Conservation (phyloP, 768 basidiomycete genomes). For the Amanita pseudoporphyria region DNA sequence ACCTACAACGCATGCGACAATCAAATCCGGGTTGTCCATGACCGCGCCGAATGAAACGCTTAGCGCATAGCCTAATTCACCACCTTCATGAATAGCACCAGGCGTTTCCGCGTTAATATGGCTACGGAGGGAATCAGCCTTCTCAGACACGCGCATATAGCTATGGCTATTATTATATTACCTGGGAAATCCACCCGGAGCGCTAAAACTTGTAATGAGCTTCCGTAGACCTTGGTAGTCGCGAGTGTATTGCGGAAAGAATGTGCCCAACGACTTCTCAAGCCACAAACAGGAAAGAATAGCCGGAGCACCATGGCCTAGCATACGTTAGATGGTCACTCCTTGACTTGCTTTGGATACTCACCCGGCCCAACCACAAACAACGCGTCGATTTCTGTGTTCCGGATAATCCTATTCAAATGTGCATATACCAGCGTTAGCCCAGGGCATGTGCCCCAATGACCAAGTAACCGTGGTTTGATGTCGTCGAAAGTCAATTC, state of each 20-base stretch:
- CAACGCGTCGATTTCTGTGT: constrained; percentile 51
- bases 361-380: constrained; percentile 75
- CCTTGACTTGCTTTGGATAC: constrained; percentile 6
- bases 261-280: constrained; percentile 59
- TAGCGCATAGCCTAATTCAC: constrained; percentile 84
- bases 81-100: constrained; percentile 87
- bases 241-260: constrained; percentile 49
- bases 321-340: neutral
- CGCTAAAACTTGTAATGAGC: constrained; percentile 68
- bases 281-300: constrained; percentile 82
- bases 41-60: constrained; percentile 80
- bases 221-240: constrained; percentile 49
- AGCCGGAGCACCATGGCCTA: constrained; percentile 80
- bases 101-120: constrained; percentile 81
- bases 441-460: constrained; percentile 82
- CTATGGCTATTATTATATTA: constrained; percentile 24
- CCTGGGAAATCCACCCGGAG: constrained; percentile 80
- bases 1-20: constrained; percentile 76
- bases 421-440: constrained; percentile 66
- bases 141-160: constrained; percentile 5
- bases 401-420: constrained; percentile 52
- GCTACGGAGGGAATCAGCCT: constrained; percentile 19
- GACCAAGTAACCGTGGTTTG: constrained; percentile 73
- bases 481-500: constrained; percentile 57
- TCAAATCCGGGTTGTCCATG: constrained; percentile 85